These are phyloP conservation scores for Artemisia annua DNA, from an alignment of 129 eudicot species.

Conservation along the genomic window DNA sequence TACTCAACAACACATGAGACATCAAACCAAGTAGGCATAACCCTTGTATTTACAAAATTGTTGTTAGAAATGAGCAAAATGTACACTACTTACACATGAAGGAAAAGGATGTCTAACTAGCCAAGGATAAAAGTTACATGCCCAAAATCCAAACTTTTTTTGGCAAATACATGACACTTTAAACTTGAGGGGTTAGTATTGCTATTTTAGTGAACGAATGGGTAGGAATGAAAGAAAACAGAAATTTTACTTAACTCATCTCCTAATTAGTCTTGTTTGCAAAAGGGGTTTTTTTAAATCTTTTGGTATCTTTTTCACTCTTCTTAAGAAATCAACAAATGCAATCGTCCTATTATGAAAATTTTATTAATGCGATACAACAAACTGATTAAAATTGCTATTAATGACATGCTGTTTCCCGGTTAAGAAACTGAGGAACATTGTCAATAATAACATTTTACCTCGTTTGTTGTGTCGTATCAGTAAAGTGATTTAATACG, in stretches of 20 bases:
- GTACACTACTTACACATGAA: conserved; percentile 56
- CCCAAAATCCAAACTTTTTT: conserved; percentile 55
- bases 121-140: conserved; percentile 47
- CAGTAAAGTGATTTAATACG: conserved; percentile 1
- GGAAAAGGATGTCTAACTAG: conserved; percentile 32
- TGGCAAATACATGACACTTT: conserved; percentile 42
- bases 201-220: conserved; percentile 37
- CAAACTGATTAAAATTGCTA: conserved; percentile 5
- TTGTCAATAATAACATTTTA: background rate
- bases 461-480: background rate
- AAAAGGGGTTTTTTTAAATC: conserved; percentile 3
- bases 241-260: conserved; percentile 27
- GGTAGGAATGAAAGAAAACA: conserved; percentile 28
- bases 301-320: too few relatives aligned
- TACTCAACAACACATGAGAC: conserved; percentile 14
- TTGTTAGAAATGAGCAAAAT: conserved; percentile 50
- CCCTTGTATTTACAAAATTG: conserved; percentile 49
- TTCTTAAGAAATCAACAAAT: background rate
- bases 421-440: background rate
- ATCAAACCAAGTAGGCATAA: conserved; percentile 26
- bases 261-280: conserved; percentile 32
- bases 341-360: conserved; percentile 5
- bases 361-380: background rate
- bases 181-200: conserved; percentile 42
- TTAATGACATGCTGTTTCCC: background rate